phyloP scores from a whole-genome alignment of 164 flowering plant species.

The Chloranthus sessilifolius region DNA sequence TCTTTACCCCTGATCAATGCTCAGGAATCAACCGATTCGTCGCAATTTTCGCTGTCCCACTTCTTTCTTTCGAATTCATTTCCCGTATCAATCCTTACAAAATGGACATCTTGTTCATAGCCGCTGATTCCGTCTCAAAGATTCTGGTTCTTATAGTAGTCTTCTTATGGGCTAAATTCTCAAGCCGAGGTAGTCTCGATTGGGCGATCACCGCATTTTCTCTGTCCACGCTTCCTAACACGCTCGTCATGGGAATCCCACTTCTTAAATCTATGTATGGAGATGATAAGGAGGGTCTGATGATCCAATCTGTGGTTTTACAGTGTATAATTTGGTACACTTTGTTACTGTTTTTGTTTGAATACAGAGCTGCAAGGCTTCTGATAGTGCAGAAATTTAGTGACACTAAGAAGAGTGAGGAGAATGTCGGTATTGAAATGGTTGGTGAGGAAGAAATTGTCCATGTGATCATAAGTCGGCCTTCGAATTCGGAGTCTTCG shows the following conservation, averaged over 20 bases:
- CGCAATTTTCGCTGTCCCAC: constrained; percentile 31
- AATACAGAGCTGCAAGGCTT: constrained; percentile 30
- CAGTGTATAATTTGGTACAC: constrained; percentile 40
- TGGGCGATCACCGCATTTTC: constrained; percentile 41
- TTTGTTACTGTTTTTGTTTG: constrained; percentile 31
- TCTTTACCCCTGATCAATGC: constrained; percentile 35
- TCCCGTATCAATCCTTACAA: constrained; percentile 29
- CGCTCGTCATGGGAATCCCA: constrained; percentile 41
- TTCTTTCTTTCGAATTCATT: constrained; percentile 36
- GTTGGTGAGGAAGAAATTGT: constrained; percentile 12
- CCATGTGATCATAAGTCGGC: constrained; percentile 15
- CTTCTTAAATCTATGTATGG: constrained; percentile 38
- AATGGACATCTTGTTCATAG: constrained; percentile 28
- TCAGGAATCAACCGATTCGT: constrained; percentile 40
- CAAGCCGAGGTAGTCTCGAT: constrained; percentile 21
- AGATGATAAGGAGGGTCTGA: constrained; percentile 20
- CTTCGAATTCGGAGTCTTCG: constrained; percentile 5
- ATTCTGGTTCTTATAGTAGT: constrained; percentile 13
- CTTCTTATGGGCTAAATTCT: constrained; percentile 26
- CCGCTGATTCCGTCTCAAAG: constrained; percentile 31
- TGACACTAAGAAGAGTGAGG: not conserved
- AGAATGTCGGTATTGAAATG: not conserved
- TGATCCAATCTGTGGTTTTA: constrained; percentile 32
- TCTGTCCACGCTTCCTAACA: constrained; percentile 35
- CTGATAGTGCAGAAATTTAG: constrained; percentile 14